These are phyloP conservation scores for Aegilops sharonensis DNA, from an alignment of 176 grass and related monocot species.

Conservation along the genomic window DNA sequence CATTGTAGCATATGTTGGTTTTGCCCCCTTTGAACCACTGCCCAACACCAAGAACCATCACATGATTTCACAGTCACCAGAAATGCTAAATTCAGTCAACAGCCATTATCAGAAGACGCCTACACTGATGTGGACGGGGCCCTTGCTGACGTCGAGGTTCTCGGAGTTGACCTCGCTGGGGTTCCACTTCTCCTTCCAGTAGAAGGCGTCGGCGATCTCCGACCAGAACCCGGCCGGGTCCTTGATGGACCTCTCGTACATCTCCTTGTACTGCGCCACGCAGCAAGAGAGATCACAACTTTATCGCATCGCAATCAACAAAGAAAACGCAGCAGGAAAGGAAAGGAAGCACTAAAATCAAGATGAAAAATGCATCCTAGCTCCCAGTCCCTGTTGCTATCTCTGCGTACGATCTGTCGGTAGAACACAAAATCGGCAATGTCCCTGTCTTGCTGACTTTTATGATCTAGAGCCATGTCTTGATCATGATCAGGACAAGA, in stretches of 20 bases:
- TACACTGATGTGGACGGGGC: slow-evolving; percentile 59
- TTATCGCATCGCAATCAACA: not conserved
- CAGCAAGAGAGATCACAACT: slow-evolving; percentile 27
- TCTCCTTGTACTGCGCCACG: slow-evolving; percentile 58
- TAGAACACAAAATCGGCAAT: not conserved
- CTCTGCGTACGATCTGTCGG: not conserved
- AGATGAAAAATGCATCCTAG: not conserved
- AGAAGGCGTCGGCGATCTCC: slow-evolving; percentile 78
- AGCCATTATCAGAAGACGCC: not conserved
- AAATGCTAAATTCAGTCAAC: slow-evolving; percentile 24
- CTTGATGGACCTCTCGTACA: slow-evolving; percentile 82
- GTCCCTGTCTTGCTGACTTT: slow-evolving; percentile 21
- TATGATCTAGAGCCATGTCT: not conserved
- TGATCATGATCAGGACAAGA: slow-evolving; percentile 36
- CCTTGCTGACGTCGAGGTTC: slow-evolving; percentile 80
- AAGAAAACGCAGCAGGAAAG: not conserved
- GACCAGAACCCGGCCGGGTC: slow-evolving; percentile 87
- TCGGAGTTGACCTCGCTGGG: slow-evolving; percentile 68
- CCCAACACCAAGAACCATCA: slow-evolving; percentile 12
- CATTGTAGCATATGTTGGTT: slow-evolving; percentile 97
- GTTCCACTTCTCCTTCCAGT: slow-evolving; percentile 96
- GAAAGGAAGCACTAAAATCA: not conserved
- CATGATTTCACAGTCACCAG: not conserved
- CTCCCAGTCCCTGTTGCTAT: not conserved
- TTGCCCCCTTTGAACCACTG: slow-evolving; percentile 96